Base-by-base conservation (phyloP, 2,329 filamentous ascomycete species). In the Gyromitra esculenta region DNA sequence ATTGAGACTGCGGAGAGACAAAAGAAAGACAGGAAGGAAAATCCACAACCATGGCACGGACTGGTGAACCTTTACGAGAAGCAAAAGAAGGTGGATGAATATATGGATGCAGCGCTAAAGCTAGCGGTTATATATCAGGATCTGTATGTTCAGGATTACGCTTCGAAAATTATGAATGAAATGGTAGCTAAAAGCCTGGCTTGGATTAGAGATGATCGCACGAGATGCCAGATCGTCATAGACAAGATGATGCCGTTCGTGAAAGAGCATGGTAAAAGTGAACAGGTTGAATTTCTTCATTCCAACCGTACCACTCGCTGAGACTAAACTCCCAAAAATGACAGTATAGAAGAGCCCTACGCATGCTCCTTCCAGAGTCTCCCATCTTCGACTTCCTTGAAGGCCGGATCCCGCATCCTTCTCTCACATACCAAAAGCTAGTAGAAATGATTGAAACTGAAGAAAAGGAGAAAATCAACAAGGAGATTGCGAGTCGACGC, bases 391-490 rank as follows among this genome's bases (percentile, higher is more conserved):
- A 89, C 1, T 91, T 89, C 73, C 88, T 99, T 2, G 93, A 97
- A 85, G 95, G 94, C 5, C 89, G 93, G 2, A 86, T 98, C 2
- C 92, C 91, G 1, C 89, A 92, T 79, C 94, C 96, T 0, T 89
- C 90, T 8, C 88, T 90, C 75, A 96, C 92, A 0, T 97, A 96
- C 83, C 91, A 90, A 80, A 91, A 89, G 43, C 90, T 98, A 70
- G 92, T 93, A 13, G 91, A 96, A 80, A 92, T 97, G 21, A 87
- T 92, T 1, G 96, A 98, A 82, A 86, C 89, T 1, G 92, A 96
- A 77, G 96, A 99, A 84, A 94, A 92, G 82, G 91, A 95, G 82
- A 91, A 89, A 41, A 95, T 97, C 83, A 97, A 97, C 82, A 92
- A 89, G 2, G 89, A 97, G 75, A 96, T 99, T 79, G 93, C 91